Evolutionary conservation across 305 asterid genomes (phyloP), one percentile per base, ranked within the genome.

Genomic region (Fraxinus dipetala): DNA sequence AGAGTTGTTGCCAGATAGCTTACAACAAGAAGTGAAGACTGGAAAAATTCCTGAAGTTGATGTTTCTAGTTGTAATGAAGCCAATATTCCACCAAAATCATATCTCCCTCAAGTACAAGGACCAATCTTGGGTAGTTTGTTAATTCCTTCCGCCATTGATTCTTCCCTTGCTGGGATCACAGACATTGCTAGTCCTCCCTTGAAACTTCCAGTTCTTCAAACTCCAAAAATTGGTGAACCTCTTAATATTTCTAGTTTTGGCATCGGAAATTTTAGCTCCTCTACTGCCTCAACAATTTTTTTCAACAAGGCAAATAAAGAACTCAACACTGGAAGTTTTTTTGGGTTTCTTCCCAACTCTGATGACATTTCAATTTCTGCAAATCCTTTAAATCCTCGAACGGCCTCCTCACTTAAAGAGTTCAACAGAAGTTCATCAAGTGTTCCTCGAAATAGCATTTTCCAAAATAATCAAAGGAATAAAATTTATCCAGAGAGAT

Each of bases 1-100:
- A 75, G 95, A 92, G 79, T 84, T 94, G 87, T 87, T 96, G 87
- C 98, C 99, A 6, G 97, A 90, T 70, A 75, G 89, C 79, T 40
- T 90, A 81, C 93, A 90, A 87, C 95, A 91, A 82, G 90, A 93
- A 81, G 76, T 93, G 82, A 94, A 90, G 90, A 70, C 85, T 34
- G 97, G 98, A 81, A 88, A 86, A 79, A 80, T 90, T 79, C 89
- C 90, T 45, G 95, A 91, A 84, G 84, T 78, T 75, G 91, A 81
- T 20, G 82, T 54, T 72, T 38, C 65, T 81, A 34, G 85, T 48
- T 72, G 45, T 78, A 80, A 86, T 34, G 90, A 82, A 82, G 79
- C 38, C 31, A 56, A 80, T 73, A 78, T 69, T 81, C 86, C 89
- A 10, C 85, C 82, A 76, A 86, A 88, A 83, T 56, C 89, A 5